These are phyloP conservation scores for Daldinia concentrica DNA, from an alignment of 495 filamentous ascomycete genomes.

Conservation along the genomic window DNA sequence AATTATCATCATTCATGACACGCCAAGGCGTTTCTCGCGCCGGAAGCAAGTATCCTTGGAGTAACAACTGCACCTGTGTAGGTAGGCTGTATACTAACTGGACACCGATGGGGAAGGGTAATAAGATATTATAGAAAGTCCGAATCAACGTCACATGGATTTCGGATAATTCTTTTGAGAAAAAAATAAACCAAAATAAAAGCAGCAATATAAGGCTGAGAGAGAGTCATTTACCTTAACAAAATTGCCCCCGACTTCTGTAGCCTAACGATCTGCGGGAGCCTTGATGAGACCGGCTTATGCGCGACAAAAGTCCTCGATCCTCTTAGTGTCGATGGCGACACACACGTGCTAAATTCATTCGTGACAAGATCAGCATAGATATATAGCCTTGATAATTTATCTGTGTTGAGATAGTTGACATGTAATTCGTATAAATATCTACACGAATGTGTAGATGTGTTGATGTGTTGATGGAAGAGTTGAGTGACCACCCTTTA, in stretches of 20 bases:
- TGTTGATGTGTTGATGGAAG: neutral
- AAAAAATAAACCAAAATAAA: neutral
- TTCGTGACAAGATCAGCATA: conserved; percentile 24
- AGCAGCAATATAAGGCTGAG: conserved; percentile 13
- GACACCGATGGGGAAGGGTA: neutral
- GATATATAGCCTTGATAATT: neutral
- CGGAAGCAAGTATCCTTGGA: conserved; percentile 12
- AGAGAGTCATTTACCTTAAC: conserved; percentile 21
- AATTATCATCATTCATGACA: conserved; percentile 55
- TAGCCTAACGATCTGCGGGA: conserved; percentile 31
- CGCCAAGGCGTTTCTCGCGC: conserved; percentile 23
- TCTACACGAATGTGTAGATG: neutral
- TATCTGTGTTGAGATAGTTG: neutral
- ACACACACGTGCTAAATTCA: conserved; percentile 36
- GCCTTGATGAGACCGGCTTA: conserved; percentile 27
- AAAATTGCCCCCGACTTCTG: conserved; percentile 11
- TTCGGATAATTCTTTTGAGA: conserved; percentile 8
- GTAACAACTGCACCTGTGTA: neutral
- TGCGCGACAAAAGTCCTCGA: conserved; percentile 18
- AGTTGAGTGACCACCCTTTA: neutral
- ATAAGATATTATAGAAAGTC: conserved; percentile 3
- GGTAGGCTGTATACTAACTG: neutral
- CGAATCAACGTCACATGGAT: neutral
- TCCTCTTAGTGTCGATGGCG: conserved; percentile 8
- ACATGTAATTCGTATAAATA: conserved; percentile 1